A percentile compares a stretch with the other conserved stretches of the same genome.
Conservation (phyloP, 495 filamentous ascomycete species). For the Hypoxylon fragiforme region DNA sequence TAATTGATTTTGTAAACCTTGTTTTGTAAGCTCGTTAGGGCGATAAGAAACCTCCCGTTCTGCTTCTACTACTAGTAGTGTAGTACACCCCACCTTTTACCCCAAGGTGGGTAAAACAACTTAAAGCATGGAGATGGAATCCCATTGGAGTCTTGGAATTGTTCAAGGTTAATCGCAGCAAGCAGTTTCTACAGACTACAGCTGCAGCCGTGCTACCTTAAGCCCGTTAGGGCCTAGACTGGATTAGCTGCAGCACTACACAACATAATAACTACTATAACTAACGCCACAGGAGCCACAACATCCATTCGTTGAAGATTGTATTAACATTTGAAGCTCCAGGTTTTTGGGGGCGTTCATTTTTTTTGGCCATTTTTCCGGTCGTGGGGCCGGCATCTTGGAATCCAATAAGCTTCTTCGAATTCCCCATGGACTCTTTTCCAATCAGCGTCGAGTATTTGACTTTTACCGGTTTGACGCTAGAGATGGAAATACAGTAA, state of each 20-base stretch:
- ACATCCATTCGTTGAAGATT: too few species aligned
- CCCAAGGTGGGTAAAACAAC: constrained; percentile 13
- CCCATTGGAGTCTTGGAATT: neutral
- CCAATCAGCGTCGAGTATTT: neutral
- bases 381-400: constrained; percentile 1
- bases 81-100: constrained; percentile 4
- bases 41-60: constrained; percentile 13
- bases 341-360: too few species aligned
- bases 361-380: neutral
- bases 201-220: too few species aligned
- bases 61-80: neutral
- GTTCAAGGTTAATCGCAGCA: neutral
- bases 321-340: too few species aligned
- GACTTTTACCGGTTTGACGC: neutral
- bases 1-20: too few species aligned
- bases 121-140: neutral
- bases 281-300: too few species aligned
- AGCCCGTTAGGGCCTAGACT: too few species aligned
- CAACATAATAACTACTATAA: too few species aligned
- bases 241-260: too few species aligned
- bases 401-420: constrained; percentile 20
- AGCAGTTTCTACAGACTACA: too few species aligned
- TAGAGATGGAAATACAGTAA: neutral
- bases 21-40: neutral
- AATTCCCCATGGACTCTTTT: constrained; percentile 16